These are phyloP conservation scores for Seminavis robusta DNA, from an alignment of 108 stramenopile genomes.

Conservation along the genomic window DNA sequence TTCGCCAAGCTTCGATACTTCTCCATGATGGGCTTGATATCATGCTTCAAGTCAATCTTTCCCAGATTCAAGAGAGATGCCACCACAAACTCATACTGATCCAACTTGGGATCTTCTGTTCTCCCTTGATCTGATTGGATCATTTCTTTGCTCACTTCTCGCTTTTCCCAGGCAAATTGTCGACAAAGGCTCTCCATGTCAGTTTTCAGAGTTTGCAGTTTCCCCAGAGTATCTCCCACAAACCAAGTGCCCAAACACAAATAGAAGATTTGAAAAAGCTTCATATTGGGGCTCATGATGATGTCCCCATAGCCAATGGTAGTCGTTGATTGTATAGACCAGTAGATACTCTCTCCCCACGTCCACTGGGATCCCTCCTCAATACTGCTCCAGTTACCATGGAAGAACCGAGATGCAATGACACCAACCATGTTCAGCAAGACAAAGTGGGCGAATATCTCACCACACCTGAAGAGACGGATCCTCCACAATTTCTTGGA, in stretches of 20 bases:
- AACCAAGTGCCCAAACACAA: conserved; percentile 43
- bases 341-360: conserved; percentile 54
- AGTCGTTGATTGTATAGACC: conserved; percentile 46
- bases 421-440: conserved; percentile 38
- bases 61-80: conserved; percentile 45
- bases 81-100: conserved; percentile 57
- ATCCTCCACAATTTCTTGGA: conserved; percentile 23
- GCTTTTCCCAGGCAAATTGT: conserved; percentile 45
- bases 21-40: conserved; percentile 52
- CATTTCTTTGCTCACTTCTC: conserved; percentile 30
- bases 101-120: conserved; percentile 22
- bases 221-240: conserved; percentile 37
- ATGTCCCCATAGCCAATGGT: conserved; percentile 40
- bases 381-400: conserved; percentile 5
- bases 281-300: conserved; percentile 29
- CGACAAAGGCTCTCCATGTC: conserved; percentile 26
- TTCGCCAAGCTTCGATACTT: conserved; percentile 49
- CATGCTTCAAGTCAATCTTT: conserved; percentile 29
- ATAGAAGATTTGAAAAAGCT: conserved; percentile 48
- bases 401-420: conserved; percentile 18
- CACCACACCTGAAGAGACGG: conserved; percentile 11
- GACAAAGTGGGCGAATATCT: conserved; percentile 30
- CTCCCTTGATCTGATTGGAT: conserved; percentile 27
- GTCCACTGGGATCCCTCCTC: conserved; percentile 10
- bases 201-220: conserved; percentile 17